Conservation (phyloP, 1,139 yeast genomes). For the Scheffersomyces illinoinensis region DNA sequence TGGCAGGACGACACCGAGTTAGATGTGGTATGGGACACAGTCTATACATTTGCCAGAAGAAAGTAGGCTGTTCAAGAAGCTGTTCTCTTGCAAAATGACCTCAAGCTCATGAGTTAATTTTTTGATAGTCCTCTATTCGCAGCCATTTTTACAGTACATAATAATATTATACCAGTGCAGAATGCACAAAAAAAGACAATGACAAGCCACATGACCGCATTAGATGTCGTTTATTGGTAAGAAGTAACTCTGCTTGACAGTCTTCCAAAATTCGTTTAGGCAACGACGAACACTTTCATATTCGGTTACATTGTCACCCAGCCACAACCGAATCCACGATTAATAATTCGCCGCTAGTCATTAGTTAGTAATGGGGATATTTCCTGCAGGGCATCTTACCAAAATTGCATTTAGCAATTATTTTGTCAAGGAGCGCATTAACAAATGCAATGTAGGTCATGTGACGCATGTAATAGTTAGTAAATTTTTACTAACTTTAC, state of each 20-base stretch:
- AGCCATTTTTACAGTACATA: not conserved
- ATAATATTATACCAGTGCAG: not conserved
- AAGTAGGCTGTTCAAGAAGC: constrained; percentile 6
- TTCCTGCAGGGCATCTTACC: not conserved
- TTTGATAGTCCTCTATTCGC: not conserved
- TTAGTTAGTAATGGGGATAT: not conserved
- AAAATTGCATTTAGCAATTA: not conserved
- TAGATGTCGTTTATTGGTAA: not conserved
- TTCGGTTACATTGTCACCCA: not conserved
- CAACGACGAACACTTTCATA: not conserved
- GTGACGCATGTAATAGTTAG: not conserved
- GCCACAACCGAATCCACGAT: not conserved
- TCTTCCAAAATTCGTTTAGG: not conserved
- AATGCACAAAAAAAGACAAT: not conserved
- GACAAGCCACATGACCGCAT: not conserved
- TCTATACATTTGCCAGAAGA: constrained; percentile 46
- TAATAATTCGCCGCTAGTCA: not conserved
- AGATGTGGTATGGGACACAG: constrained; percentile 60
- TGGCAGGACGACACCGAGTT: constrained; percentile 48
- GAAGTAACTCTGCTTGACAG: not conserved
- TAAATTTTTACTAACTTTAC: not conserved
- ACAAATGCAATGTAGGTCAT: not conserved
- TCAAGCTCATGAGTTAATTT: not conserved
- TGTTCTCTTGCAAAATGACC: not conserved
- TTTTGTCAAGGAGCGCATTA: not conserved